These are phyloP conservation scores for Phyllosticta citribraziliensis DNA, from an alignment of 2,329 filamentous ascomycete species.

Conservation along the genomic window DNA sequence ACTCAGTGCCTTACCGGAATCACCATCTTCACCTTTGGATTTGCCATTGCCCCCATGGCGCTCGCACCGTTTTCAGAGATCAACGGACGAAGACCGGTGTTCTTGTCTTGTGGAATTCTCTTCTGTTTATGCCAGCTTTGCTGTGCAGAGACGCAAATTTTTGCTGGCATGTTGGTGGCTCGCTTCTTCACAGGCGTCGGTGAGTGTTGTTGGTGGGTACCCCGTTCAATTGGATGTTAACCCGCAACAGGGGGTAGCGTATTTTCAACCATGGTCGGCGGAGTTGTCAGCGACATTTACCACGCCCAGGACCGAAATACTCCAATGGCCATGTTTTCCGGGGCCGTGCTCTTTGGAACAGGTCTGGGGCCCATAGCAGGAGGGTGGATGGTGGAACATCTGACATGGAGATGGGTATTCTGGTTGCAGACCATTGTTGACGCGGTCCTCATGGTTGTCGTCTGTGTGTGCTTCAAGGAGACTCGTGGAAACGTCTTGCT, in stretches of 20 bases:
- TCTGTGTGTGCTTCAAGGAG: constrained; percentile 67
- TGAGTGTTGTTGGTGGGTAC: background rate
- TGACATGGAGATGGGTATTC: constrained; percentile 78
- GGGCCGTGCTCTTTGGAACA: constrained; percentile 66
- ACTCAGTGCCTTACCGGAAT: constrained; percentile 66
- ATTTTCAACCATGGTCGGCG: constrained; percentile 87
- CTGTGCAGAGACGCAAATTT: constrained; percentile 59
- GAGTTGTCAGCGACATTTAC: constrained; percentile 81
- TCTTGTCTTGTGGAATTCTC: constrained; percentile 61
- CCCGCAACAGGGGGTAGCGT: constrained; percentile 49
- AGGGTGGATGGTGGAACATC: constrained; percentile 57
- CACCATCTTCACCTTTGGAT: constrained; percentile 70
- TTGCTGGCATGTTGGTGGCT: constrained; percentile 63
- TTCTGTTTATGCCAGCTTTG: constrained; percentile 64
- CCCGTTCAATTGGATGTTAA: background rate
- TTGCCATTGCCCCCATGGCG: constrained; percentile 76
- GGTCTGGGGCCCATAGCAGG: constrained; percentile 66
- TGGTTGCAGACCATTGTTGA: constrained; percentile 72
- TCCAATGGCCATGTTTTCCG: constrained; percentile 85
- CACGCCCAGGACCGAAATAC: constrained; percentile 69
- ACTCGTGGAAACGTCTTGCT: constrained; percentile 74
- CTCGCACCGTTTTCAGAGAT: constrained; percentile 83
- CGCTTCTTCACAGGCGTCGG: constrained; percentile 65
- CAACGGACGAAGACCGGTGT: constrained; percentile 76
- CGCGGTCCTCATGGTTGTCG: constrained; percentile 51